Evolutionary conservation across 495 filamentous ascomycete species (phyloP).

Genomic region (Lichenothelia convexa): DNA sequence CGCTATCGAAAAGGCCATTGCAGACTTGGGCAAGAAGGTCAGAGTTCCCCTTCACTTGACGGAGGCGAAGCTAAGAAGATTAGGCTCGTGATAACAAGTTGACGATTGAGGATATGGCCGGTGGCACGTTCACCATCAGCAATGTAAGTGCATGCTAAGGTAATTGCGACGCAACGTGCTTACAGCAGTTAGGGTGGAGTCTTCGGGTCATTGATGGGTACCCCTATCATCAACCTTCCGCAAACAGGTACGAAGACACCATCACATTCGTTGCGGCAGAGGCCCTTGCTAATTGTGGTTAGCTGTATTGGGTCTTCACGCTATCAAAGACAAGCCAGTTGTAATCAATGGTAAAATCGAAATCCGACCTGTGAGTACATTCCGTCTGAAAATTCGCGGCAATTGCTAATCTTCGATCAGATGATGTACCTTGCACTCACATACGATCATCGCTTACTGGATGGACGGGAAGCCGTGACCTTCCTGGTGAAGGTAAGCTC

Average conservation of each 20-base stretch:
- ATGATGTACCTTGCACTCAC: constrained; percentile 99
- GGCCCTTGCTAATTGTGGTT: constrained; percentile 9
- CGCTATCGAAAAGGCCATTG: constrained; percentile 79
- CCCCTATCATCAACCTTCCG: constrained; percentile 96
- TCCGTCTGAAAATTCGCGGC: not conserved
- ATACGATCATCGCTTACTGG: constrained; percentile 88
- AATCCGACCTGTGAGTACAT: constrained; percentile 52
- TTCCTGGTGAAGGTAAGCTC: constrained; percentile 96
- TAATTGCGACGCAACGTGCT: too few relatives aligned
- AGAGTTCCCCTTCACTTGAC: constrained; percentile 9
- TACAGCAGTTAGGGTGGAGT: constrained; percentile 55
- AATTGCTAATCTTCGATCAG: constrained; percentile 19
- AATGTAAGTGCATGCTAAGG: constrained; percentile 42
- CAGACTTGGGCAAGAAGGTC: constrained; percentile 89
- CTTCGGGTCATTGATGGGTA: constrained; percentile 79
- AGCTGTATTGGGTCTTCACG: constrained; percentile 91
- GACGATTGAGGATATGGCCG: constrained; percentile 98
- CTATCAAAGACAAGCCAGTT: constrained; percentile 88
- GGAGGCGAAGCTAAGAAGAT: constrained; percentile 1
- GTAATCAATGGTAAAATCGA: constrained; percentile 83
- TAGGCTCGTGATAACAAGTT: constrained; percentile 89
- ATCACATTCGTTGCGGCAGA: not conserved
- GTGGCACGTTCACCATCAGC: constrained; percentile 96
- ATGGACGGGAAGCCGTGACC: constrained; percentile 89
- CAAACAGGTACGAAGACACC: constrained; percentile 52